These are phyloP conservation scores for Helianthus annuus DNA, from an alignment of 129 eudicot species.

Conservation along the genomic window DNA sequence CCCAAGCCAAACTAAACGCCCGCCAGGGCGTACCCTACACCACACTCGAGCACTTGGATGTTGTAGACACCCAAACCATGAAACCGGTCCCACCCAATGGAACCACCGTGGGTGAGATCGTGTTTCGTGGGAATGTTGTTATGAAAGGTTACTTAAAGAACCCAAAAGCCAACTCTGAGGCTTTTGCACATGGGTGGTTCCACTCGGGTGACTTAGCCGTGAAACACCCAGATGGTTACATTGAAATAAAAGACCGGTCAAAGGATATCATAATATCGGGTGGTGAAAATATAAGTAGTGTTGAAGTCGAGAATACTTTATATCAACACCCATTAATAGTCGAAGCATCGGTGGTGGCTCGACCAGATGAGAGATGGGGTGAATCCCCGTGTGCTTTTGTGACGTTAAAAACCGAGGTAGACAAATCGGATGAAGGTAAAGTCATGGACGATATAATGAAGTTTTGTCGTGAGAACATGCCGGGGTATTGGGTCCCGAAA, in stretches of 20 bases:
- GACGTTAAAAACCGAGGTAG: slow-evolving; percentile 21
- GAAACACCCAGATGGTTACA: slow-evolving; percentile 74
- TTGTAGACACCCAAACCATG: slow-evolving; percentile 30
- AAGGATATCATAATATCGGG: slow-evolving; percentile 92
- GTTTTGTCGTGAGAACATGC: too few relatives aligned
- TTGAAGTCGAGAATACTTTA: slow-evolving; percentile 72
- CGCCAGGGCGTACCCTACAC: too few relatives aligned
- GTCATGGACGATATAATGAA: too few relatives aligned
- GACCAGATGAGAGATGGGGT: slow-evolving; percentile 79
- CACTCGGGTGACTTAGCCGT: slow-evolving; percentile 82
- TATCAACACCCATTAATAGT: slow-evolving; percentile 62
- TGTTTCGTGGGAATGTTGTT: slow-evolving; percentile 69
- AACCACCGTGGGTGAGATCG: slow-evolving; percentile 74
- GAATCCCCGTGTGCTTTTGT: slow-evolving; percentile 76
- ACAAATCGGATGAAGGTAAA: too few relatives aligned
- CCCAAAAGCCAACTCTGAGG: slow-evolving; percentile 72
- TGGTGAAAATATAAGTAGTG: slow-evolving; percentile 92
- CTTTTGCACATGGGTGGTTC: slow-evolving; percentile 78
- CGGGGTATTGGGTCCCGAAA: too few relatives aligned
- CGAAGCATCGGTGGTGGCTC: slow-evolving; percentile 88
- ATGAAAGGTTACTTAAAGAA: slow-evolving; percentile 92
- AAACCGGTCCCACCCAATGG: too few relatives aligned
- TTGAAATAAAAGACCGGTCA: slow-evolving; percentile 81
- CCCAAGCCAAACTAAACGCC: too few relatives aligned
- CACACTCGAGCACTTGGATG: too few relatives aligned